Conservation (phyloP, 352 stramenopile species). For the Pythium coloratum region DNA sequence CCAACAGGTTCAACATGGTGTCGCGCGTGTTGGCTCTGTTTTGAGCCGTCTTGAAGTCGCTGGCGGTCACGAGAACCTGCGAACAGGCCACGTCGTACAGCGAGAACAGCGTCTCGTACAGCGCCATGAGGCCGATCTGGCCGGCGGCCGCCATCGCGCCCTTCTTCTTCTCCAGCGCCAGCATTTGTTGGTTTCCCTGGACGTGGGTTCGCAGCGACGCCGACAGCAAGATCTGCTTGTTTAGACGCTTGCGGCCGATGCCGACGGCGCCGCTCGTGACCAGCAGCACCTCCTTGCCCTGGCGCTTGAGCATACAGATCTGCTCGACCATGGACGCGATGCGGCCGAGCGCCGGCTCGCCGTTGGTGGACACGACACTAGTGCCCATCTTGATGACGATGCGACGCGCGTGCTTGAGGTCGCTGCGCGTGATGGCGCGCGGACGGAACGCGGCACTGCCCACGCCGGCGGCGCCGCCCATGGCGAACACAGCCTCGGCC, state of each 20-base stretch:
- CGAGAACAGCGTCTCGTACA: constrained; percentile 96
- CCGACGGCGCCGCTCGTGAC: constrained; percentile 91
- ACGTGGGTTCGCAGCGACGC: constrained; percentile 87
- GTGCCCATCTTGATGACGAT: constrained; percentile 97
- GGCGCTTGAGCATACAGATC: constrained; percentile 91
- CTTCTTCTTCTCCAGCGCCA: constrained; percentile 88
- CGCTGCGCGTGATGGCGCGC: constrained; percentile 58
- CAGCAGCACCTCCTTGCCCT: constrained; percentile 89
- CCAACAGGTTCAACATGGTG: constrained; percentile 91
- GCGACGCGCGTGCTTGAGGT: constrained; percentile 78
- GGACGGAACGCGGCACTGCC: constrained; percentile 13
- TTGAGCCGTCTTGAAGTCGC: constrained; percentile 83
- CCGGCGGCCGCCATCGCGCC: constrained; percentile 90
- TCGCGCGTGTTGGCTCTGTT: constrained; percentile 85
- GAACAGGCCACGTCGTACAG: constrained; percentile 94
- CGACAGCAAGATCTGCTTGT: constrained; percentile 93
- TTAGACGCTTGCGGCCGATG: constrained; percentile 92
- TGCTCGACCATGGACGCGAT: constrained; percentile 93
- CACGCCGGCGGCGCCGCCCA: constrained; percentile 31
- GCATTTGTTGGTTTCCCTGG: constrained; percentile 88
- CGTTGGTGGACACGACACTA: constrained; percentile 93
- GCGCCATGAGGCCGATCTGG: constrained; percentile 97
- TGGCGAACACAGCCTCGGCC: constrained; percentile 2
- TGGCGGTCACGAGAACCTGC: constrained; percentile 86
- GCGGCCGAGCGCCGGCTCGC: constrained; percentile 89